Evolutionary conservation across 129 eudicot genomes (phyloP).

Genomic region (Centaurea solstitialis): DNA sequence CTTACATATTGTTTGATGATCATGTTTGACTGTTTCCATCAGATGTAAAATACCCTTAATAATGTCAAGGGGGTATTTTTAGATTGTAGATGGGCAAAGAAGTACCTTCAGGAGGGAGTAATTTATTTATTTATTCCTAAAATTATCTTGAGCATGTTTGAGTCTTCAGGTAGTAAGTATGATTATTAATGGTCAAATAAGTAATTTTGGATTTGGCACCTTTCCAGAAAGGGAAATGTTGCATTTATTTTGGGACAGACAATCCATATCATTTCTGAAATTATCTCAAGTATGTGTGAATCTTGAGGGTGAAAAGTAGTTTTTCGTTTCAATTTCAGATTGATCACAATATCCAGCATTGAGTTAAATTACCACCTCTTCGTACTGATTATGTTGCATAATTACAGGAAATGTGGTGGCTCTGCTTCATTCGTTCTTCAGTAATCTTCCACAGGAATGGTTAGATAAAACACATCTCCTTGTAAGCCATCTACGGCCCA

Average conservation of each 20-base stretch:
- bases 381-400: constrained; percentile 2
- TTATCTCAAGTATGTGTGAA: not conserved
- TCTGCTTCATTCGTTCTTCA: constrained; percentile 79
- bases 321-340: not conserved
- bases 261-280: not conserved
- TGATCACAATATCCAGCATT: not conserved
- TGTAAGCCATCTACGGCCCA: constrained; percentile 84
- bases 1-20: too few relatives aligned
- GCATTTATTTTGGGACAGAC: not conserved
- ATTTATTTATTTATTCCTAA: too few relatives aligned
- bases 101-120: too few relatives aligned
- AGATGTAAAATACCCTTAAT: too few relatives aligned
- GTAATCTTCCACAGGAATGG: constrained; percentile 97
- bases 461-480: constrained; percentile 90
- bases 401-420: constrained; percentile 86
- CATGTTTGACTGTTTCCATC: too few relatives aligned
- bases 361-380: not conserved
- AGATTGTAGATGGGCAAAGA: too few relatives aligned
- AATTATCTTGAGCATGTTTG: too few relatives aligned
- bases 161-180: too few relatives aligned
- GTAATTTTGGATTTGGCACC: not conserved
- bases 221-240: not conserved
- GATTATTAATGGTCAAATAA: too few relatives aligned
- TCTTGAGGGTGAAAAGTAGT: not conserved
- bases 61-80: too few relatives aligned